Base-by-base conservation (phyloP, 441 rosid species). In the Erysimum cheiri region DNA sequence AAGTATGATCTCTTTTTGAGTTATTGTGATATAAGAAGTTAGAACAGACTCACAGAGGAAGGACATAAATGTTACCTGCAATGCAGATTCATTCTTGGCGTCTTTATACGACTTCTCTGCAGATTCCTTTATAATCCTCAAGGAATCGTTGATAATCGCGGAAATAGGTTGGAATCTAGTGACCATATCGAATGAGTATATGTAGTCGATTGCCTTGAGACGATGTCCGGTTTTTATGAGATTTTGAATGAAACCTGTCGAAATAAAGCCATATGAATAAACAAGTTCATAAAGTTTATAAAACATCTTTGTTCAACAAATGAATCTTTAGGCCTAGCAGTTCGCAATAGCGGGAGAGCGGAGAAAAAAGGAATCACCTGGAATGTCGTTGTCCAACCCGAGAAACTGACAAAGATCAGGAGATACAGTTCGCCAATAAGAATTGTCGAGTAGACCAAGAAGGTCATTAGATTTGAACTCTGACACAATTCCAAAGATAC, bases 331-430 rank as follows among this genome's bases (percentile, higher is more conserved):
- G 47, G 41, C 36, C 8, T 7, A 39, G n/a, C 7, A 5, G 11
- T 22, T 58, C 12, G 19, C 24, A 43, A 15, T 10, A 36, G 41
- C 36, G n/a, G 49, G 67, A 43, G 46, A 33, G 46, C 43, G 22
- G 39, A 26, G 26, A 63, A 14, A 22, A 63, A 26, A 8, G 15
- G 49, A 63, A 43, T 55, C 50, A 73, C 77, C 67, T 73, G 48
- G 67, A 43, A 73, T 24, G 33, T 49, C 63, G 11, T 54, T 8
- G 49, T 24, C 68, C 31, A 73, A 17, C 26, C 49, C 63, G n/a
- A 73, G 77, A 52, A 60, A 67, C 72, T 67, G 55, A 62, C 72
- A 73, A 43, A 73, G 72, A 52, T 73, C 73, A 43, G 77, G 77
- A 73, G 58, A 67, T 5, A 39, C 68, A 35, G 41, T 67, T 60